These are phyloP conservation scores for Candida tallmaniae DNA, from an alignment of 805 yeast species.

Conservation along the genomic window DNA sequence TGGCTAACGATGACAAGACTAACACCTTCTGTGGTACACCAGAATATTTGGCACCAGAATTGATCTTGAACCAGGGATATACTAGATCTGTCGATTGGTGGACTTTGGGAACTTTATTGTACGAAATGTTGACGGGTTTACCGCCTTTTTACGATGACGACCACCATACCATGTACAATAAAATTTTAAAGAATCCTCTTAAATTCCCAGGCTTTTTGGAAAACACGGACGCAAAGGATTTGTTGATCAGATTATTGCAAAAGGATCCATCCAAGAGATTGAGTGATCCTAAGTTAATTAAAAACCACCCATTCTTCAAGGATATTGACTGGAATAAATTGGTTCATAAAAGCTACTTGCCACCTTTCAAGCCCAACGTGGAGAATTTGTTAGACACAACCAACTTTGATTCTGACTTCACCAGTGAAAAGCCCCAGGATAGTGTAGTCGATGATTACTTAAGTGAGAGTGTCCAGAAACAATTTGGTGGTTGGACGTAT, in stretches of 20 bases:
- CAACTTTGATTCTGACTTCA: conserved; percentile 88
- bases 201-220: conserved; percentile 80
- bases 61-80: conserved; percentile 87
- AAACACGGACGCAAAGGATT: conserved; percentile 79
- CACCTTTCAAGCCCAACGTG: conserved; percentile 94
- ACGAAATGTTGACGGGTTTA: conserved; percentile 94
- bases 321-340: conserved; percentile 88
- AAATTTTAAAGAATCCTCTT: conserved; percentile 84
- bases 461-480: conserved; percentile 93
- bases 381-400: conserved; percentile 83
- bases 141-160: conserved; percentile 98
- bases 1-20: conserved; percentile 83
- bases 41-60: conserved; percentile 94
- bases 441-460: conserved; percentile 90
- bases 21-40: conserved; percentile 98
- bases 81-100: conserved; percentile 98
- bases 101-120: conserved; percentile 91
- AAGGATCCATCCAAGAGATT: conserved; percentile 82
- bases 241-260: conserved; percentile 67
- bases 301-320: conserved; percentile 77
- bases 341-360: conserved; percentile 80
- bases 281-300: conserved; percentile 81
- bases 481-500: conserved; percentile 99
- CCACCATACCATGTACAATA: conserved; percentile 87
- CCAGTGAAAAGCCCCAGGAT: conserved; percentile 89